Conservation (phyloP, 805 yeast genomes). For the Brettanomyces bruxellensis region DNA sequence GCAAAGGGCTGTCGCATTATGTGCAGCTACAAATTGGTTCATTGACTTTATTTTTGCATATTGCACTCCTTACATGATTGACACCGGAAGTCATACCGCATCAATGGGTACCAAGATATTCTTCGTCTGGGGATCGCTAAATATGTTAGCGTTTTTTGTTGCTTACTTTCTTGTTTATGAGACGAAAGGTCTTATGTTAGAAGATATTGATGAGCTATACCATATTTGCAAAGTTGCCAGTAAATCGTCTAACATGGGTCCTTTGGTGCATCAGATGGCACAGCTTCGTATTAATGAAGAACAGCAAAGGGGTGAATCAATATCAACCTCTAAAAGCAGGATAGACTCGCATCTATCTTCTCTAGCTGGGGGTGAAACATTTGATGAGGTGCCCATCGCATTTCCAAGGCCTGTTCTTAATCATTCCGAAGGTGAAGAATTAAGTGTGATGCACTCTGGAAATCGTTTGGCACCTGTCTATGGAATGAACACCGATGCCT, state of each 20-base stretch:
- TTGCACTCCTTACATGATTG: constrained; percentile 67
- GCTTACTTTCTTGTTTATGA: constrained; percentile 66
- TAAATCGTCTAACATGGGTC: constrained; percentile 30
- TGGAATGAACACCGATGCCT: too few relatives aligned
- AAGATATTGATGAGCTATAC: constrained; percentile 73
- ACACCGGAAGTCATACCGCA: constrained; percentile 58
- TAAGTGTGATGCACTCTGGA: too few relatives aligned
- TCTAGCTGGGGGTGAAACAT: too few relatives aligned
- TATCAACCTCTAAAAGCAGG: background rate
- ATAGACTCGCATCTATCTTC: background rate
- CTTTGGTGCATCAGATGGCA: background rate
- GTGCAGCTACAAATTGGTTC: constrained; percentile 75
- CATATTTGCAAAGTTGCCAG: constrained; percentile 48
- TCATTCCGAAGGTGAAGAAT: too few relatives aligned
- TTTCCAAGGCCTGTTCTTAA: too few relatives aligned
- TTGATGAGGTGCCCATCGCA: too few relatives aligned
- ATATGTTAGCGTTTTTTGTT: constrained; percentile 47
- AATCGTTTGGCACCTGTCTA: too few relatives aligned
- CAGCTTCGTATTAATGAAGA: background rate
- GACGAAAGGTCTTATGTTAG: constrained; percentile 71
- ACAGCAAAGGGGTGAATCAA: background rate
- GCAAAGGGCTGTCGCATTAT: constrained; percentile 66
- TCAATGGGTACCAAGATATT: constrained; percentile 65
- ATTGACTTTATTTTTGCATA: constrained; percentile 69
- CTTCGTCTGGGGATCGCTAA: constrained; percentile 73